Evolutionary conservation across 139 green algal species (phyloP), one percentile per base, ranked within the genome.

Genomic region (Zygnema circumcarinatum): DNA sequence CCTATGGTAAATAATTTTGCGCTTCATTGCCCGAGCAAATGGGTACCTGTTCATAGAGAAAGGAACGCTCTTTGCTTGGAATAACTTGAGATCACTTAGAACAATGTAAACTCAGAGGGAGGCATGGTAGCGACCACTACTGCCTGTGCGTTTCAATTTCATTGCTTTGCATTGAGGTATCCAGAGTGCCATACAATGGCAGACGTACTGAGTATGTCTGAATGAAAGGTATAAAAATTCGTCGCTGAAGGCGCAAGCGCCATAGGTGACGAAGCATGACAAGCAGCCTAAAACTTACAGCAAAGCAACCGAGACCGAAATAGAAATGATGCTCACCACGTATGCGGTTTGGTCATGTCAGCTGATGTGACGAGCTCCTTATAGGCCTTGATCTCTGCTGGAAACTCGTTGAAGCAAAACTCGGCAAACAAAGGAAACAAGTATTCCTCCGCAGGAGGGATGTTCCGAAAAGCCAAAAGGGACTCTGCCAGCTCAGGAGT

Each of bases 1-100:
- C 78, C 94, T 88, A 83, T 99, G 97, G 80, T 98, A 98, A 31
- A 98, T 89, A 78, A 99, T 94, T 38, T 88, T 86, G 7, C 97
- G 93, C 72, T 93, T 67, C 54, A 99, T 88, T 1, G 95, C 84
- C 2, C 97, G 90, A 2, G 96, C 97, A 11, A 94, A 56, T 0
- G 95, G 94, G 93, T 96, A 90, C 85, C 85, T 90, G 76, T 39
- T 32, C 38, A 40, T 25, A 21, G 54, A 80, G 73, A n/a, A n/a
- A n/a, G n/a, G n/a, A n/a, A n/a, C n/a, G n/a, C n/a, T n/a, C n/a
- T n/a, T 72, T 72, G 29, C 56, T n/a, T 35, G 56, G 56, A 72
- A 72, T 35, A 72, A 72, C n/a, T 35, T 35, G 29, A 72, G 29
- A 72, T n/a, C 56, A 72, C n/a, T 72, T n/a, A 35, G 29, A n/a